Conservation (phyloP, 768 basidiomycete genomes). For the Auricularia cornea region DNA sequence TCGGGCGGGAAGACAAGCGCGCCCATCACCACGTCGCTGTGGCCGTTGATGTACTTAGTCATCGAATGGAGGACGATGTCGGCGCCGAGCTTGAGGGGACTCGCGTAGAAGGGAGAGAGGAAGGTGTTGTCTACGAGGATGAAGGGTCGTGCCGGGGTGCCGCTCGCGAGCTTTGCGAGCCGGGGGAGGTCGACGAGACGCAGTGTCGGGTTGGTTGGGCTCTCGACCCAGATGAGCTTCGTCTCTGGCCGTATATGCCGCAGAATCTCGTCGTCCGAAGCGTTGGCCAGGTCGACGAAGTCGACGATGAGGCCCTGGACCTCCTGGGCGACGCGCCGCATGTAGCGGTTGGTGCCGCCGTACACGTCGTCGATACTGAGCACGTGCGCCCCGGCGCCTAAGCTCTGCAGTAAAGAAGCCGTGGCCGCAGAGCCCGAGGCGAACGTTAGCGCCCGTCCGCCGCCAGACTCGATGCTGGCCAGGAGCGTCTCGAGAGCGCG, state of each 20-base stretch:
- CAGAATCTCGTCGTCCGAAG: slow-evolving; percentile 55
- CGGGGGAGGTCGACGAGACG: slow-evolving; percentile 73
- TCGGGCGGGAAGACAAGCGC: slow-evolving; percentile 56
- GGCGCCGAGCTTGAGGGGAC: slow-evolving; percentile 67
- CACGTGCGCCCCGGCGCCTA: slow-evolving; percentile 70
- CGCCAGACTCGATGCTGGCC: slow-evolving; percentile 70
- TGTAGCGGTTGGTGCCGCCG: slow-evolving; percentile 85
- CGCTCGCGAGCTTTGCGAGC: slow-evolving; percentile 34
- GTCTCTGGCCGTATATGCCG: slow-evolving; percentile 62
- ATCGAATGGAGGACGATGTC: slow-evolving; percentile 80
- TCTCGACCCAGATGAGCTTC: slow-evolving; percentile 90
- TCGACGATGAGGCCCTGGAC: slow-evolving; percentile 63
- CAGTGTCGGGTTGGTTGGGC: slow-evolving; percentile 92
- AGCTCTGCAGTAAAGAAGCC: slow-evolving; percentile 68
- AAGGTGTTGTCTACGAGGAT: slow-evolving; percentile 94
- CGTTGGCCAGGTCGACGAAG: slow-evolving; percentile 73
- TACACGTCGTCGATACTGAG: slow-evolving; percentile 90
- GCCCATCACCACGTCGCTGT: slow-evolving; percentile 91
- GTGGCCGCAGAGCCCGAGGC: slow-evolving; percentile 82
- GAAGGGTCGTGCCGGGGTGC: slow-evolving; percentile 44
- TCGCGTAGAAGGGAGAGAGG: slow-evolving; percentile 84
- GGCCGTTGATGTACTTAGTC: slow-evolving; percentile 90
- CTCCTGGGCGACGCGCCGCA: slow-evolving; percentile 55
- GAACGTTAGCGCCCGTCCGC: slow-evolving; percentile 68
- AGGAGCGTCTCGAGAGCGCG: slow-evolving; percentile 69